Evolutionary conservation across 352 stramenopile species (phyloP).

Genomic region (Elongisporangium undulatum): DNA sequence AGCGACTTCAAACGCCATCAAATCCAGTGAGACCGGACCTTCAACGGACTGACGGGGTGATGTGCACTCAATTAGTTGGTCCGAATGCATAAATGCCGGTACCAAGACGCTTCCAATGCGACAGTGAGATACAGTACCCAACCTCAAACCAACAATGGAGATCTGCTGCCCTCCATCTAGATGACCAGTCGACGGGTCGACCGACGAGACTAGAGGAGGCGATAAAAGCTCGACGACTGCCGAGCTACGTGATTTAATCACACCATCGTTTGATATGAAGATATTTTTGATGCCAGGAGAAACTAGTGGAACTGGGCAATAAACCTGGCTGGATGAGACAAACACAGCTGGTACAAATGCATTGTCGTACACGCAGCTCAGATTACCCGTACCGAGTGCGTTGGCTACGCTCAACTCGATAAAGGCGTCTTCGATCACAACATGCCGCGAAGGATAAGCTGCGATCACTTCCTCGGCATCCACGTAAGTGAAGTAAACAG

Average conservation of each 20-base stretch:
- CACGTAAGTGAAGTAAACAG: slow-evolving; percentile 33
- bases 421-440: slow-evolving; percentile 24
- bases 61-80: slow-evolving; percentile 23
- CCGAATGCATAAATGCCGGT: slow-evolving; percentile 23
- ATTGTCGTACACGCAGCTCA: slow-evolving; percentile 61
- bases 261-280: slow-evolving; percentile 50
- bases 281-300: slow-evolving; percentile 23
- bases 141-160: slow-evolving; percentile 32
- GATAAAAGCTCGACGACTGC: slow-evolving; percentile 32
- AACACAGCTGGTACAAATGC: slow-evolving; percentile 17
- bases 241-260: slow-evolving; percentile 32
- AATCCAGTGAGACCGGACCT: slow-evolving; percentile 29
- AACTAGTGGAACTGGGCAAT: slow-evolving; percentile 28
- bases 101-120: slow-evolving; percentile 42
- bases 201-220: slow-evolving; percentile 38
- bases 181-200: slow-evolving; percentile 20
- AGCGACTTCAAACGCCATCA: neutral
- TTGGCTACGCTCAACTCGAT: slow-evolving; percentile 37
- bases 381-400: slow-evolving; percentile 19
- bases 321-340: slow-evolving; percentile 25
- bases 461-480: slow-evolving; percentile 37
- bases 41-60: slow-evolving; percentile 30
- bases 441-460: slow-evolving; percentile 22
- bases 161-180: slow-evolving; percentile 39
- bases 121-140: slow-evolving; percentile 63